These are phyloP conservation scores for Hypomontagnella monticulosa DNA, from an alignment of 495 filamentous ascomycete species.

Conservation along the genomic window DNA sequence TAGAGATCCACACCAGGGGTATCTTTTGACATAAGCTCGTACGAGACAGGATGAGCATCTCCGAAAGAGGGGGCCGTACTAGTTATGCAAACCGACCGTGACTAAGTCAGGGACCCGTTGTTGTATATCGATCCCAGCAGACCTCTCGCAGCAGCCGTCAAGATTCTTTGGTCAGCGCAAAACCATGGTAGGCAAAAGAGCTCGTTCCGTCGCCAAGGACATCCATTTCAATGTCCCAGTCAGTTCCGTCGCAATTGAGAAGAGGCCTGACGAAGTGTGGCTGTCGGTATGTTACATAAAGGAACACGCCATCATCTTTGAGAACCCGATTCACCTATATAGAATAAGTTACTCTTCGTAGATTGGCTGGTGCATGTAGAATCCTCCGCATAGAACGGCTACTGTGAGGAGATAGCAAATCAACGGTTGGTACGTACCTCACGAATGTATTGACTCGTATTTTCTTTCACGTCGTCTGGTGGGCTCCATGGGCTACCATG, in stretches of 20 bases:
- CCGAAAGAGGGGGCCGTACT: no score
- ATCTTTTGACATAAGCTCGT: no score
- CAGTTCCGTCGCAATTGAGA: slow-evolving; percentile 50
- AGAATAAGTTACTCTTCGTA: slow-evolving; percentile 27
- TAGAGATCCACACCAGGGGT: no score
- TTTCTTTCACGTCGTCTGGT: slow-evolving; percentile 60
- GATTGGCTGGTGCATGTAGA: background rate
- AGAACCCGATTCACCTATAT: slow-evolving; percentile 61
- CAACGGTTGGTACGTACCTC: slow-evolving; percentile 53
- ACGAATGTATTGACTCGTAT: slow-evolving; percentile 60
- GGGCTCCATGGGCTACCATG: slow-evolving; percentile 67
- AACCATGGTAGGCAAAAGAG: slow-evolving; percentile 29
- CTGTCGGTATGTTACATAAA: slow-evolving; percentile 68
- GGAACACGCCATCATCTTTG: slow-evolving; percentile 61
- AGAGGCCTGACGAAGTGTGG: slow-evolving; percentile 68
- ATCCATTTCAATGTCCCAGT: slow-evolving; percentile 32
- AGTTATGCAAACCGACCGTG: no score
- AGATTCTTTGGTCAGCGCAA: slow-evolving; percentile 17
- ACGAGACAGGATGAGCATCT: no score
- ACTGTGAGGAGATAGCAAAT: background rate
- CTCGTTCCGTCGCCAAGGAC: slow-evolving; percentile 23
- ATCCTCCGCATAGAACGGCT: no score
- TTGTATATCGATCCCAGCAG: background rate
- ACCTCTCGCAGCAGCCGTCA: background rate
- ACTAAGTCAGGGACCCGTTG: background rate